Evolutionary conservation across 2,329 filamentous ascomycete species (phyloP).

Genomic region (Pyrenochaeta sp.): DNA sequence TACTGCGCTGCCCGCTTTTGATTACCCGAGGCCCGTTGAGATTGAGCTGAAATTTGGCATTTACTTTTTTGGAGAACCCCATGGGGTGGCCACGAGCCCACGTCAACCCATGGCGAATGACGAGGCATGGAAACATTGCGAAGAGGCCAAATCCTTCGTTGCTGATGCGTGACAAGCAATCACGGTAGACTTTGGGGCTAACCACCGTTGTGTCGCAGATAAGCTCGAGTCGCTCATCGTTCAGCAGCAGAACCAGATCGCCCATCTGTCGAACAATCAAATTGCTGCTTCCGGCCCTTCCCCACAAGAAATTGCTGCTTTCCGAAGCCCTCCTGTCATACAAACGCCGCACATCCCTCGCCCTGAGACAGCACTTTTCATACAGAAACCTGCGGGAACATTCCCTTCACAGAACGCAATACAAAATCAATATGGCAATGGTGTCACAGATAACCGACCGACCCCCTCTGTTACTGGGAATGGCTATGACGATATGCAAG

Average conservation of each 20-base stretch:
- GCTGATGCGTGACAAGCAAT: neutral
- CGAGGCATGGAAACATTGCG: neutral
- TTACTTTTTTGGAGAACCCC: neutral
- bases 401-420: conserved; percentile 45
- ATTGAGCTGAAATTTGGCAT: neutral
- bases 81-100: neutral
- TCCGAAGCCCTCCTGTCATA: conserved; percentile 46
- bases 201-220: conserved; percentile 42
- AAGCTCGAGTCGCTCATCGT: conserved; percentile 56
- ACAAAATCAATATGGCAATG: conserved; percentile 45
- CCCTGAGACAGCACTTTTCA: conserved; percentile 56
- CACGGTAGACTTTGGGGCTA: conserved; percentile 1
- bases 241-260: conserved; percentile 57
- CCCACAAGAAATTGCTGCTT: conserved; percentile 43
- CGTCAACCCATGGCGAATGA: neutral
- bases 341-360: conserved; percentile 54
- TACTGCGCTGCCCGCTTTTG: neutral
- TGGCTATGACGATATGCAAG: conserved; percentile 43
- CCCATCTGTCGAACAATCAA: conserved; percentile 50
- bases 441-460: conserved; percentile 47
- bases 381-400: conserved; percentile 52
- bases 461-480: conserved; percentile 34
- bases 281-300: conserved; percentile 33
- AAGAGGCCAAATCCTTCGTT: no score
- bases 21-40: conserved; percentile 12